Conservation (phyloP, 768 basidiomycete genomes). For the Psilocybe azurescens region DNA sequence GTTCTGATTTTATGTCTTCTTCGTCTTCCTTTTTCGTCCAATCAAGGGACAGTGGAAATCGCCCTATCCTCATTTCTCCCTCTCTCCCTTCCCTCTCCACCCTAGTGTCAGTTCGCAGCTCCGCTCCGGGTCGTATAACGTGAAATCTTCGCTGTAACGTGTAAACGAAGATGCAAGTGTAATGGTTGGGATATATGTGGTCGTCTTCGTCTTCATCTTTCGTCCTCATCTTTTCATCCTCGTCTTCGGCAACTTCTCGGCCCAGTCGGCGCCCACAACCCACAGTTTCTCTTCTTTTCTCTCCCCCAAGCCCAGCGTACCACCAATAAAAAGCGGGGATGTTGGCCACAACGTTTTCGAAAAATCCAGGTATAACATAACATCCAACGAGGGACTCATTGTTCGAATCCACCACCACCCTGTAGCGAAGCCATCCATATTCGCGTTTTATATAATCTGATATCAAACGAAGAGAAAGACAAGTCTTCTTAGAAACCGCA, state of each 20-base stretch:
- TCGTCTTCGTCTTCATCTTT: neutral
- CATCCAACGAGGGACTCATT: constrained; percentile 21
- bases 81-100: too few relatives aligned
- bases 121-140: neutral
- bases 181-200: neutral
- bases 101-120: neutral
- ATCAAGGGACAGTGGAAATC: too few relatives aligned
- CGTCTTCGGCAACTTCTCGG: too few relatives aligned
- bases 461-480: neutral
- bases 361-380: neutral
- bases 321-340: too few relatives aligned
- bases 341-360: too few relatives aligned
- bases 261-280: too few relatives aligned
- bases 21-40: too few relatives aligned
- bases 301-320: too few relatives aligned
- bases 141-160: neutral
- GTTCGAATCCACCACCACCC: constrained; percentile 48
- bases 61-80: too few relatives aligned
- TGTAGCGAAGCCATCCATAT: constrained; percentile 95
- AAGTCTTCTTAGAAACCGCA: neutral
- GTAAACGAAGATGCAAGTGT: neutral
- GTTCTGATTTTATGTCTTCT: too few relatives aligned
- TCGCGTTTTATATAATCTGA: constrained; percentile 88
- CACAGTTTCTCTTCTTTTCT: too few relatives aligned
- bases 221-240: too few relatives aligned